Percentiles rank a stretch among this genome's conserved stretches.
These are phyloP conservation scores for Cladosporium colombiae DNA, from an alignment of 2,329 filamentous ascomycete species.

Conservation along the genomic window DNA sequence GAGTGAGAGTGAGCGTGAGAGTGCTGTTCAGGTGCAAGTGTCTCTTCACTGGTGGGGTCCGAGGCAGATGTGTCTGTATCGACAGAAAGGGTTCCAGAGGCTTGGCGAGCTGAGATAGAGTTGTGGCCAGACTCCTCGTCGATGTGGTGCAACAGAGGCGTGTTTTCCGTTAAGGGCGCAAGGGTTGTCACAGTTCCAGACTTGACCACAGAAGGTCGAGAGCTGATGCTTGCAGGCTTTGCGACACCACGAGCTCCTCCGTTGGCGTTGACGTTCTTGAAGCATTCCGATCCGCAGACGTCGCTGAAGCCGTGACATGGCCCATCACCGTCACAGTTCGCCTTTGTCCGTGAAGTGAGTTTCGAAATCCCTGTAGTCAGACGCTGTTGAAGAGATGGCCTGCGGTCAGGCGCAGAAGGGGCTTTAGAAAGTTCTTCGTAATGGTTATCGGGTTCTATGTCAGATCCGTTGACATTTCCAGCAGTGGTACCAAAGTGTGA, in stretches of 20 bases:
- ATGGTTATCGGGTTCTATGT: constrained; percentile 4
- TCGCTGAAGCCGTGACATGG: constrained; percentile 64
- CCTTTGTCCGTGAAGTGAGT: constrained; percentile 52
- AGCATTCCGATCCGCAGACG: constrained; percentile 62
- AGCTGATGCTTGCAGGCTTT: background rate
- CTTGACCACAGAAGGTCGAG: constrained; percentile 28
- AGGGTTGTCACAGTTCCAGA: constrained; percentile 28
- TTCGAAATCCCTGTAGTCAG: constrained; percentile 49
- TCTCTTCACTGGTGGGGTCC: background rate
- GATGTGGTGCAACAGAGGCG: constrained; percentile 19
- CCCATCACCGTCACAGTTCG: constrained; percentile 56
- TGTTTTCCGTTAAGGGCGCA: constrained; percentile 15
- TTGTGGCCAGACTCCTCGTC: background rate
- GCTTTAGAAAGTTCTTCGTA: background rate
- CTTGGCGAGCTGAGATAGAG: background rate
- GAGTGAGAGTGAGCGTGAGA: background rate
- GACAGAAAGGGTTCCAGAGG: background rate
- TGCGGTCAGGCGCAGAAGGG: constrained; percentile 19
- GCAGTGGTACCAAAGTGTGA: constrained; percentile 25
- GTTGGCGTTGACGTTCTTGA: constrained; percentile 50
- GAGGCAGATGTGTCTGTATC: background rate
- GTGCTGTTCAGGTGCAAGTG: constrained; percentile 2
- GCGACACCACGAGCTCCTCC: constrained; percentile 29
- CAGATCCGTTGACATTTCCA: background rate
- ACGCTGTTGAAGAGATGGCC: constrained; percentile 45